A percentile compares a stretch with the other conserved stretches of the same genome.
These are phyloP conservation scores for Pythium angustatum DNA, from an alignment of 352 stramenopile species.

Conservation along the genomic window DNA sequence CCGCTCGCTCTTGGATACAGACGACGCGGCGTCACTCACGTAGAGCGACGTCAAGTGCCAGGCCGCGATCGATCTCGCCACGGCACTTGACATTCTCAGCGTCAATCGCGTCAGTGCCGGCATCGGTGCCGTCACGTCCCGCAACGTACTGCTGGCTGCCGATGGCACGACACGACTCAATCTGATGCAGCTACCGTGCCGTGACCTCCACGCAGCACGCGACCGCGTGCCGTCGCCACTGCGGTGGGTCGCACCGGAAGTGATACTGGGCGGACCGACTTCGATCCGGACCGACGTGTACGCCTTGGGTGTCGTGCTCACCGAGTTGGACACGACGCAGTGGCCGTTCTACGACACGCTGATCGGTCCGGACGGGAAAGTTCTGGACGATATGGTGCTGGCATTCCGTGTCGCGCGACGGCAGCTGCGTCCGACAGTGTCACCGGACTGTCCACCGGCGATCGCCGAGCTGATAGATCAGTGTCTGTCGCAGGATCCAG, in stretches of 20 bases:
- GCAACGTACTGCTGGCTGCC: not conserved
- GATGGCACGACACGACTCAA: not conserved
- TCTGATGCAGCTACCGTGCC: not conserved
- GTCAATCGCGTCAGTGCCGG: not conserved
- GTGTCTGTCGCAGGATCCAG: not conserved
- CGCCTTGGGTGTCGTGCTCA: not conserved
- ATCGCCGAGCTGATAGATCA: not conserved
- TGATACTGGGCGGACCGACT: not conserved
- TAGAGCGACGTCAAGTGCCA: conserved; percentile 72
- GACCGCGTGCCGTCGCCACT: conserved; percentile 61
- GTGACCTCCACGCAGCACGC: conserved; percentile 39
- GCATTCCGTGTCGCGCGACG: conserved; percentile 9
- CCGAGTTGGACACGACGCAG: conserved; percentile 32
- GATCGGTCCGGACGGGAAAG: conserved; percentile 58
- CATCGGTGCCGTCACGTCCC: not conserved
- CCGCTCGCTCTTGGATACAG: conserved; percentile 49
- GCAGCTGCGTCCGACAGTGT: not conserved
- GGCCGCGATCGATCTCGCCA: conserved; percentile 58
- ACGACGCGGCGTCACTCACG: conserved; percentile 38
- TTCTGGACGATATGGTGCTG: conserved; percentile 71
- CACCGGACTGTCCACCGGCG: not conserved
- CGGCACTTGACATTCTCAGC: not conserved
- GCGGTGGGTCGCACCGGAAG: conserved; percentile 19
- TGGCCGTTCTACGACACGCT: conserved; percentile 26
- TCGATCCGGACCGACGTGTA: not conserved